Evolutionary conservation across 139 green algal species (phyloP).

Genomic region (Coccomyxa sp.): DNA sequence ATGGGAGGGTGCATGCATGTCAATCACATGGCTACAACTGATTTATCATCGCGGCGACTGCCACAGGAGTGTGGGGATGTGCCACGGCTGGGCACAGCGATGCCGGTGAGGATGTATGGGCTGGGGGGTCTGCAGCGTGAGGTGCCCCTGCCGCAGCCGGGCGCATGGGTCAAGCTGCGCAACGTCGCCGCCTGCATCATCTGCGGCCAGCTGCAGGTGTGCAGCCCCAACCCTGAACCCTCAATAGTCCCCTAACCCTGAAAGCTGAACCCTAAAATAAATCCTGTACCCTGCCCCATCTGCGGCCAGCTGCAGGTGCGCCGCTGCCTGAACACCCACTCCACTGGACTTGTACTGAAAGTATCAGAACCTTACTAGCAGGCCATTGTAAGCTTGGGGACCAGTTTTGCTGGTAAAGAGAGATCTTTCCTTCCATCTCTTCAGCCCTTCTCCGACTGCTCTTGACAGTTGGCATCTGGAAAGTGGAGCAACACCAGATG

Average conservation of each 20-base stretch:
- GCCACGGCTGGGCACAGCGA: neutral
- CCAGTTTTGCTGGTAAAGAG: too few species aligned
- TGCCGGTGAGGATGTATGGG: neutral
- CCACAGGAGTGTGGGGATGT: neutral
- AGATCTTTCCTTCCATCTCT: too few species aligned
- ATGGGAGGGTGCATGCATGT: neutral
- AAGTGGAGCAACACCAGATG: too few species aligned
- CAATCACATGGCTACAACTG: neutral
- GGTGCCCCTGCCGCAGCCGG: neutral
- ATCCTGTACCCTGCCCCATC: neutral
- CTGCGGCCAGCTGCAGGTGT: neutral
- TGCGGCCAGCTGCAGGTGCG: too few species aligned
- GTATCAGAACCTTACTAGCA: neutral
- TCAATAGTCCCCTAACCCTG: neutral
- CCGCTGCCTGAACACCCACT: neutral
- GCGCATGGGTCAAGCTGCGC: neutral
- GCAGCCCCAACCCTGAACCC: neutral
- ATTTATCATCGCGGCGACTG: neutral
- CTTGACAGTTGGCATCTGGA: too few species aligned
- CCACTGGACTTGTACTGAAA: neutral
- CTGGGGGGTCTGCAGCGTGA: neutral
- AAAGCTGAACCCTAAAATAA: neutral
- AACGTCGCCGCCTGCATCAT: neutral
- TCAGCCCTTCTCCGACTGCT: too few species aligned
- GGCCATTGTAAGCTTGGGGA: neutral